Conservation (phyloP, 129 eudicot species). For the Ambrosia artemisiifolia region DNA sequence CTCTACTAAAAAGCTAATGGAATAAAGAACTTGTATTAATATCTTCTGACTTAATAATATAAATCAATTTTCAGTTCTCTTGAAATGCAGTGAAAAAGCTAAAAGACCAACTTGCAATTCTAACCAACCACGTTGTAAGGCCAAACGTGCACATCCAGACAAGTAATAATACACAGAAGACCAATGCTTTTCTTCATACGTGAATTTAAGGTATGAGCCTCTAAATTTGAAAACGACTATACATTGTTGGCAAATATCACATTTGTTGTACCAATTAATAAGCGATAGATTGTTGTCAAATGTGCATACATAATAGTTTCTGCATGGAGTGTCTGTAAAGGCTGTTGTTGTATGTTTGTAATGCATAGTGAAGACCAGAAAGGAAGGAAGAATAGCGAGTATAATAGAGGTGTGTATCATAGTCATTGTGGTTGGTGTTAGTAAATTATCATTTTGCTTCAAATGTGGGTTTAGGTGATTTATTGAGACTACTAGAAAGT, state of each 20-base stretch:
- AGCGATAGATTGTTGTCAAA: background rate
- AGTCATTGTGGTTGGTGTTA: conserved; percentile 20
- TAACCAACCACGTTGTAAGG: conserved; percentile 64
- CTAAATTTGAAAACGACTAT: background rate
- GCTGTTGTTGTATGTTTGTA: conserved; percentile 30
- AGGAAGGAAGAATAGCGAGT: conserved; percentile 7
- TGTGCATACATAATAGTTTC: conserved; percentile 21
- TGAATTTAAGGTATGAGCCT: conserved; percentile 31
- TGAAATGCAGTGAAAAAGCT: conserved; percentile 43
- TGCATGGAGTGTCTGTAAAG: conserved; percentile 19
- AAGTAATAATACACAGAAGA: conserved; percentile 34
- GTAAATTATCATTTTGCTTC: conserved; percentile 12
- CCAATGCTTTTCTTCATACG: conserved; percentile 4
- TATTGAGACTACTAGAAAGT: background rate
- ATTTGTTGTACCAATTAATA: background rate
- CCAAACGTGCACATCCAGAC: conserved; percentile 66
- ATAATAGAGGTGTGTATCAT: conserved; percentile 21
- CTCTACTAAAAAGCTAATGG: background rate
- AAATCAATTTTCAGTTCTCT: background rate
- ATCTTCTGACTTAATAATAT: background rate
- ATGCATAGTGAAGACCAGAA: conserved; percentile 16
- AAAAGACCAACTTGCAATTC: conserved; percentile 41
- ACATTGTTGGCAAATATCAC: background rate
- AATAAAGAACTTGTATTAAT: background rate
- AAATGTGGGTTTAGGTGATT: conserved; percentile 17